Percentiles rank a stretch among this genome's conserved stretches.
phyloP scores from a whole-genome alignment of 2,329 filamentous ascomycete species.

The Mollisia scopiformis region DNA sequence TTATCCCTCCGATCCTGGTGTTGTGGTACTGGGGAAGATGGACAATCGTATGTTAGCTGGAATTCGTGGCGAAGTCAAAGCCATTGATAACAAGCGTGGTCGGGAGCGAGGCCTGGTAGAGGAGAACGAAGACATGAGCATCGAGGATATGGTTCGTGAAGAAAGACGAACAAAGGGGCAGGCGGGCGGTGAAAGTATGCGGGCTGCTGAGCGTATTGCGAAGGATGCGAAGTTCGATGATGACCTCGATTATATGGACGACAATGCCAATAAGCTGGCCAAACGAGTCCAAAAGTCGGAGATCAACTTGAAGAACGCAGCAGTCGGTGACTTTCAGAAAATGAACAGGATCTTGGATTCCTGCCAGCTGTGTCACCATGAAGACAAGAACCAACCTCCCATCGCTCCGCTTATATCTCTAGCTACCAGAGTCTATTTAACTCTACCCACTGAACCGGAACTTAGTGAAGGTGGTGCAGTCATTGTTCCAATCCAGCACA shows the following conservation, averaged over 20 bases:
- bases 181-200: constrained; percentile 76
- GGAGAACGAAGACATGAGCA: constrained; percentile 93
- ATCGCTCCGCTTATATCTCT: constrained; percentile 85
- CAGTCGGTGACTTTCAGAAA: constrained; percentile 87
- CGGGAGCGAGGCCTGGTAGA: constrained; percentile 82
- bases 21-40: constrained; percentile 84
- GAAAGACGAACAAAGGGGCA: constrained; percentile 84
- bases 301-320: constrained; percentile 82
- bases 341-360: constrained; percentile 83
- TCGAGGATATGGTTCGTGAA: constrained; percentile 96
- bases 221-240: constrained; percentile 91
- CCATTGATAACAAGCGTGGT: constrained; percentile 78
- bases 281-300: constrained; percentile 87
- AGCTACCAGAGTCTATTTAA: constrained; percentile 84
- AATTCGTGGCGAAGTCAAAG: constrained; percentile 71
- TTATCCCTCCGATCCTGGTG: constrained; percentile 57
- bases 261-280: constrained; percentile 90
- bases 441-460: constrained; percentile 87
- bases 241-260: constrained; percentile 95
- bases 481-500: constrained; percentile 87
- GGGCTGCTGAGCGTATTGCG: constrained; percentile 89
- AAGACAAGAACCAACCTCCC: constrained; percentile 76
- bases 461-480: constrained; percentile 81
- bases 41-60: constrained; percentile 89
- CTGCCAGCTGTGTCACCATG: constrained; percentile 91